Evolutionary conservation across 2,329 filamentous ascomycete species (phyloP).

Genomic region (Colletotrichum sp.): DNA sequence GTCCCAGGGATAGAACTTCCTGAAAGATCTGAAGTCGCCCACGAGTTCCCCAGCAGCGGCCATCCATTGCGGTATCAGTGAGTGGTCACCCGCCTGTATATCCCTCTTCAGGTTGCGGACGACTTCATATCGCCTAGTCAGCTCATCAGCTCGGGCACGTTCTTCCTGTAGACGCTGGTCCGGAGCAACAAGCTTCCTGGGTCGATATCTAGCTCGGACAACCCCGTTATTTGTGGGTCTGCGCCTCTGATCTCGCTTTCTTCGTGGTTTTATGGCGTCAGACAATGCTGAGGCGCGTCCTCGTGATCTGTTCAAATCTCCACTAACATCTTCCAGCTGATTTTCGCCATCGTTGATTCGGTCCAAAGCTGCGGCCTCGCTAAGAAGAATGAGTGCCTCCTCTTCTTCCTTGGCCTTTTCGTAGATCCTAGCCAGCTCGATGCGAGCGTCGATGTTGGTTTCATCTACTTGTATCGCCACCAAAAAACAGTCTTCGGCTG

Average conservation of each 20-base stretch:
- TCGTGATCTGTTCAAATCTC: neutral
- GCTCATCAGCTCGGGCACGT: constrained; percentile 41
- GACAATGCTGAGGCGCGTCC: neutral
- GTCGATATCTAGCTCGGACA: constrained; percentile 41
- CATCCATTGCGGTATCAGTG: constrained; percentile 61
- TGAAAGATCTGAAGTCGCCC: constrained; percentile 67
- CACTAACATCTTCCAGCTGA: neutral
- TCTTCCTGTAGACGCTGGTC: constrained; percentile 50
- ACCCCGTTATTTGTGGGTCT: constrained; percentile 30
- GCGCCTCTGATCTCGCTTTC: neutral
- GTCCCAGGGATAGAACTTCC: constrained; percentile 70
- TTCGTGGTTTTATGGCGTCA: neutral
- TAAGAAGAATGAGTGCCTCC: constrained; percentile 77
- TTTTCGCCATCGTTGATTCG: constrained; percentile 45
- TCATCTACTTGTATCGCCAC: constrained; percentile 75
- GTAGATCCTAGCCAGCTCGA: constrained; percentile 84
- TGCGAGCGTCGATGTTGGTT: constrained; percentile 75
- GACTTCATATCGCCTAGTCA: constrained; percentile 46
- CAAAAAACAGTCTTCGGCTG: constrained; percentile 80
- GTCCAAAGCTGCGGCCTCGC: constrained; percentile 73
- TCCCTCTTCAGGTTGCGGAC: constrained; percentile 47
- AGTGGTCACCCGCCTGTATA: constrained; percentile 45
- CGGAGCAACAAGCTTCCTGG: constrained; percentile 49
- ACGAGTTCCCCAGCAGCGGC: constrained; percentile 62
- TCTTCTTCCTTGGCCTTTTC: constrained; percentile 75